Conservation (phyloP, 176 grass and related monocot genomes). For the Oryza nivara region DNA sequence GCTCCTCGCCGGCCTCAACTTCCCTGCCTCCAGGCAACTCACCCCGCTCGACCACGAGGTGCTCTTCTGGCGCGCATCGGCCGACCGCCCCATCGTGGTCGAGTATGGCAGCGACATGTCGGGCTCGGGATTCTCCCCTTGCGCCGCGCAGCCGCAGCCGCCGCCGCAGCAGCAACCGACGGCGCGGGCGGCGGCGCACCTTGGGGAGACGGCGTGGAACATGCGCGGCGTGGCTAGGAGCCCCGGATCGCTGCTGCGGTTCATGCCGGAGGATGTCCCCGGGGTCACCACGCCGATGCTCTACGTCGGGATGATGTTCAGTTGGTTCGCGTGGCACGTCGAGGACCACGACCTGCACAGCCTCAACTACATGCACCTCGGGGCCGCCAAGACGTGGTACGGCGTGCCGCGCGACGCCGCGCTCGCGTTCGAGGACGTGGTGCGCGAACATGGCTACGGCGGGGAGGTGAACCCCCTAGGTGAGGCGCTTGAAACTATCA, state of each 20-base stretch:
- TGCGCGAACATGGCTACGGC: conserved; percentile 75
- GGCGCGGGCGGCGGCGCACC: conserved; percentile 42
- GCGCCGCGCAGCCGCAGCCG: background rate
- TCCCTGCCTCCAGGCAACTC: conserved; percentile 44
- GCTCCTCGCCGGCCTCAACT: conserved; percentile 44
- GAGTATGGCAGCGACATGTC: conserved; percentile 90
- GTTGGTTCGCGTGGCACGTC: conserved; percentile 97
- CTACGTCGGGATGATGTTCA: conserved; percentile 88
- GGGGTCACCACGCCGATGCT: conserved; percentile 90
- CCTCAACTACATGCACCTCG: conserved; percentile 90
- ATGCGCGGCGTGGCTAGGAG: conserved; percentile 66
- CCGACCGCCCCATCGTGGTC: conserved; percentile 67
- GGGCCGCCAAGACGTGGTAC: conserved; percentile 86
- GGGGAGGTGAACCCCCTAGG: conserved; percentile 82
- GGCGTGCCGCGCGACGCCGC: conserved; percentile 79
- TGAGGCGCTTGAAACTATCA: conserved; percentile 20
- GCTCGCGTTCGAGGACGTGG: conserved; percentile 83
- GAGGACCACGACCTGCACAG: conserved; percentile 96
- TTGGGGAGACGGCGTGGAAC: conserved; percentile 90
- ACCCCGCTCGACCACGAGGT: conserved; percentile 77
- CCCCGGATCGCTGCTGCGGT: conserved; percentile 69
- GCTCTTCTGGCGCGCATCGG: conserved; percentile 77
- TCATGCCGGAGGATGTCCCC: conserved; percentile 77
- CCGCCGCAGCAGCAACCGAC: background rate
- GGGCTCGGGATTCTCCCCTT: conserved; percentile 70